These are phyloP conservation scores for Achlya hypogyna DNA, from an alignment of 352 stramenopile species.

Conservation along the genomic window DNA sequence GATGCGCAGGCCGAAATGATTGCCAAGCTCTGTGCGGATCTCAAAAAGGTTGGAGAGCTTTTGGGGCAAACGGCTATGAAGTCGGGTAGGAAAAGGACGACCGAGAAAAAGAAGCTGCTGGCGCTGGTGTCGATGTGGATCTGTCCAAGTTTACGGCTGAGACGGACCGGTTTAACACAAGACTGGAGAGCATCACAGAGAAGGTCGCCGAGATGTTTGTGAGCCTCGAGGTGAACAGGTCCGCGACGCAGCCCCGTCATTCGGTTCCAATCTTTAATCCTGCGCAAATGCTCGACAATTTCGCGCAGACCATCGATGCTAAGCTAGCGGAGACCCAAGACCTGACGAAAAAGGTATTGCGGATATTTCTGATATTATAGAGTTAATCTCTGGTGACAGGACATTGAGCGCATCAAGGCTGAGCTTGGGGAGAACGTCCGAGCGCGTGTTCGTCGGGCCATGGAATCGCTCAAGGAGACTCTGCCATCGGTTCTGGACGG, in stretches of 20 bases:
- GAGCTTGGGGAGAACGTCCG: slow-evolving; percentile 63
- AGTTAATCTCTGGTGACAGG: slow-evolving; percentile 36
- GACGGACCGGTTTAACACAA: slow-evolving; percentile 57
- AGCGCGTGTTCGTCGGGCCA: slow-evolving; percentile 40
- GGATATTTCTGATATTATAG: slow-evolving; percentile 64
- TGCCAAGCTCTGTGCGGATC: slow-evolving; percentile 22
- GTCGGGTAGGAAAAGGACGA: slow-evolving; percentile 27
- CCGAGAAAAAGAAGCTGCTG: slow-evolving; percentile 24
- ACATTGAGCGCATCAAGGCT: slow-evolving; percentile 47
- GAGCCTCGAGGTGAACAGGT: slow-evolving; percentile 28
- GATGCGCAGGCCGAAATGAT: slow-evolving; percentile 21
- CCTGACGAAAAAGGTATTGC: slow-evolving; percentile 33
- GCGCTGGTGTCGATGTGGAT: neutral
- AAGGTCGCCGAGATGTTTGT: slow-evolving; percentile 55
- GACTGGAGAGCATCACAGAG: slow-evolving; percentile 69
- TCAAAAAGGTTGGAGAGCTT: slow-evolving; percentile 22
- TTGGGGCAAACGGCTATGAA: neutral
- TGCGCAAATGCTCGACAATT: slow-evolving; percentile 10
- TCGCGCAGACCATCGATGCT: slow-evolving; percentile 19
- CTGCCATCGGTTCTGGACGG: slow-evolving; percentile 23
- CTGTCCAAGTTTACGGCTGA: slow-evolving; percentile 13
- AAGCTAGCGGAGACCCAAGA: slow-evolving; percentile 17
- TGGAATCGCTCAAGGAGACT: slow-evolving; percentile 45
- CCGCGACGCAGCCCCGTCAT: slow-evolving; percentile 23
- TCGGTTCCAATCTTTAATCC: slow-evolving; percentile 15